Base-by-base conservation (phyloP, 495 filamentous ascomycete species). In the Aspergillus sparsus region DNA sequence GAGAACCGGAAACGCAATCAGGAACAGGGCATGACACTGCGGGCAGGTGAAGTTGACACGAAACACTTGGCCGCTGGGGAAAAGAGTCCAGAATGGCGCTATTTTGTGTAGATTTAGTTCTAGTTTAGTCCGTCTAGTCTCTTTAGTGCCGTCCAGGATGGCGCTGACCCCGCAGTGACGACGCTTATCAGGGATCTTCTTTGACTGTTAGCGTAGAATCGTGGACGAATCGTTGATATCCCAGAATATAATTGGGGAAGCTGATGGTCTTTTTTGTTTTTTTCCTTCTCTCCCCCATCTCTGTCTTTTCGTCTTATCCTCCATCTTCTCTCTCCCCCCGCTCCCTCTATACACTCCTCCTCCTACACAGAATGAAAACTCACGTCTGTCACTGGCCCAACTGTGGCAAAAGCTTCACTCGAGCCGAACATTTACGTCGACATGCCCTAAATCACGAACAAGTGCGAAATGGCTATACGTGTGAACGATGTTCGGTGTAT, bases 1-100 rank as follows among this genome's bases (percentile, higher is more conserved):
- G 88, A 92, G 65, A 90, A 92, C 63, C 76, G 68, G 51, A 71
- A 81, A 16, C 79, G 87, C 41, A 81, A 92, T 64, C 64, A 65
- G 47, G 77, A 77, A 59, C 80, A 88, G 61, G 87, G 88, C 0
- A 65, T 77, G 32, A 80, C 77, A 45, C 59, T 86, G 34, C 74
- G 79, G 32, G 85, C 82, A 0, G 77, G 74, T 33, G 82, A 88
- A 57, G 71, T 88, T 12, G 81, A 86, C 11, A 90, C 88, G 9
- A 78, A 83, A 65, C 62, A 76, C 42, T 67, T 90, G 64, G 79
- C 77, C 60, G 85, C 88, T 54, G 87, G 87, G 5, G 84, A 85
- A 5, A 67, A 67, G 21, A 81, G 77, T 45, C 70, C 75, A 1
- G 82, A 87, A 57, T 90, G 88, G 65, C 76, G 87, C 44, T 91